These are phyloP conservation scores for Saccharomycopsis crataegensis DNA, from an alignment of 1,139 yeast genomes.

Conservation along the genomic window DNA sequence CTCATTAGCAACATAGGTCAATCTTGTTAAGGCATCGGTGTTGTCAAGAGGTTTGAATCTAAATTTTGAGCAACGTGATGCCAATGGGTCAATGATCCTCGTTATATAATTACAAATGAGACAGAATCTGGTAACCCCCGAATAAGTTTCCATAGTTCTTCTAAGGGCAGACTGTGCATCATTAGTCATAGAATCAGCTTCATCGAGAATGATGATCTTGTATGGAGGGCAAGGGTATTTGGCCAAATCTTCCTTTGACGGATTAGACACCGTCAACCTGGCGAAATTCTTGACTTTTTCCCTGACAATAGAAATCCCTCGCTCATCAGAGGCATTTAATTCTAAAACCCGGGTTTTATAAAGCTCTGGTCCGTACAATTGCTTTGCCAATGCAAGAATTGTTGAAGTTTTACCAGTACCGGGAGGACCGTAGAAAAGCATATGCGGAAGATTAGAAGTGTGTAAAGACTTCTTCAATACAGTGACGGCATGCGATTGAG, in stretches of 20 bases:
- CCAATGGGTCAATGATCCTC: conserved; percentile 90
- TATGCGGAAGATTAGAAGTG: conserved; percentile 84
- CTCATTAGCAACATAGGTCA: conserved; percentile 49
- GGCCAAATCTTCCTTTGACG: conserved; percentile 55
- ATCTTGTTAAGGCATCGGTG: conserved; percentile 58
- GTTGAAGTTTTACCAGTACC: conserved; percentile 98
- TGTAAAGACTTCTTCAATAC: conserved; percentile 75
- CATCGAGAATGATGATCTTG: conserved; percentile 78
- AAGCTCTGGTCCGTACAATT: conserved; percentile 67
- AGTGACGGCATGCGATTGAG: conserved; percentile 84
- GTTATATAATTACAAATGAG: conserved; percentile 93
- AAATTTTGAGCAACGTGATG: conserved; percentile 93
- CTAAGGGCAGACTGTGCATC: conserved; percentile 95
- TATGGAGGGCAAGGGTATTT: conserved; percentile 93
- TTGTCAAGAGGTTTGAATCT: conserved; percentile 76
- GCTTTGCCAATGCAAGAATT: conserved; percentile 78
- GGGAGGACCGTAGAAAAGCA: conserved; percentile 96
- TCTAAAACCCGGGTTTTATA: conserved; percentile 77
- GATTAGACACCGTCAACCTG: conserved; percentile 75
- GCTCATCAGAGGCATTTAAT: conserved; percentile 91
- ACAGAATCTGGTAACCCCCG: conserved; percentile 87
- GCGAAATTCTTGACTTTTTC: conserved; percentile 93
- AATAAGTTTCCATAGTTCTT: conserved; percentile 94
- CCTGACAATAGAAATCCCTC: conserved; percentile 90
- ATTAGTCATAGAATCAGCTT: conserved; percentile 98